Conservation (phyloP, 2,329 filamentous ascomycete genomes). For the Dissoconium aciculare region DNA sequence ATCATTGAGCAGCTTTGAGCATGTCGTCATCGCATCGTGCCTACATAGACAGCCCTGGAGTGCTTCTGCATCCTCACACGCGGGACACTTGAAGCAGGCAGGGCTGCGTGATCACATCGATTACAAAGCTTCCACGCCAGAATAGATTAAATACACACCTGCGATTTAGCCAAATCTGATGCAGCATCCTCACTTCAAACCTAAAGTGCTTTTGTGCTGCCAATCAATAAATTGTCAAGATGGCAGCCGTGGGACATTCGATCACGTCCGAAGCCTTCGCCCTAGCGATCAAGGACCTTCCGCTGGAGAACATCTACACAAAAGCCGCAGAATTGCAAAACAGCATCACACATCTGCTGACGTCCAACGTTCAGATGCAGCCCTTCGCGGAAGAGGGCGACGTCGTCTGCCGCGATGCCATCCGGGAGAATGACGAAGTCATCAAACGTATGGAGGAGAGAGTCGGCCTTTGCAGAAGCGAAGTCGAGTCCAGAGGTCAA, state of each 20-base stretch:
- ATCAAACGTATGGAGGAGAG: neutral
- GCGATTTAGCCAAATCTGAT: too few species aligned
- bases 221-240: too few species aligned
- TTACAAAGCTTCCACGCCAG: too few species aligned
- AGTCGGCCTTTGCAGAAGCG: neutral
- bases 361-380: slow-evolving; percentile 57
- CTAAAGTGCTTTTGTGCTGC: too few species aligned
- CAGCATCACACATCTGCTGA: slow-evolving; percentile 56
- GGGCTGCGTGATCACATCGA: too few species aligned
- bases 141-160: too few species aligned
- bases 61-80: too few species aligned
- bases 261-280: slow-evolving; percentile 23
- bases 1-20: too few species aligned
- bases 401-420: slow-evolving; percentile 52
- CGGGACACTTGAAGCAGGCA: too few species aligned
- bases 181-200: too few species aligned
- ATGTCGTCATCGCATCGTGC: too few species aligned
- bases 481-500: slow-evolving; percentile 39
- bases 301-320: slow-evolving; percentile 51
- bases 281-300: slow-evolving; percentile 51
- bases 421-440: slow-evolving; percentile 1
- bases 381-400: slow-evolving; percentile 54
- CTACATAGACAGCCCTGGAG: too few species aligned
- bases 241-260: slow-evolving; percentile 7
- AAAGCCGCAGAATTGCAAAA: slow-evolving; percentile 65